These are phyloP conservation scores for Cryptococcus sp. DNA, from an alignment of 1,284 basidiomycete genomes.

Conservation along the genomic window DNA sequence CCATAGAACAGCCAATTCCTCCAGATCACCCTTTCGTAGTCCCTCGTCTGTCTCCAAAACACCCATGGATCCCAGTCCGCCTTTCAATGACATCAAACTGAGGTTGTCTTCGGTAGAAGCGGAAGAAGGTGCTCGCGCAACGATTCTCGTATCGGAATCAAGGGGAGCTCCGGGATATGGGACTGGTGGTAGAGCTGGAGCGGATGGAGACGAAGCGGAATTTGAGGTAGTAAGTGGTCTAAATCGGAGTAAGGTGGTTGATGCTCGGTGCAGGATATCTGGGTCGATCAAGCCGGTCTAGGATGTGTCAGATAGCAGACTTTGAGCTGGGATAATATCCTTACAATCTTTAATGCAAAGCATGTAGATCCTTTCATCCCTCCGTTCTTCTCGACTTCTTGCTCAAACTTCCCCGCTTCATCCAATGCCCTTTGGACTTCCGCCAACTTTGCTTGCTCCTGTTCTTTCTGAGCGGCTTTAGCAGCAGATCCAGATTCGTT, in stretches of 20 bases:
- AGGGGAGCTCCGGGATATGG: conserved; percentile 63
- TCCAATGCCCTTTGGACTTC: conserved; percentile 72
- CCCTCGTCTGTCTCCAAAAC: conserved; percentile 37
- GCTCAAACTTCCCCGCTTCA: conserved; percentile 73
- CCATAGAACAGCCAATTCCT: conserved; percentile 59
- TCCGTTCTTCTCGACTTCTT: conserved; percentile 37
- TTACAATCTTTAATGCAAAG: conserved; percentile 75
- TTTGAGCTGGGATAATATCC: conserved; percentile 19
- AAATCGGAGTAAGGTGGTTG: conserved; percentile 43
- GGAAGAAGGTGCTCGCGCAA: conserved; percentile 14
- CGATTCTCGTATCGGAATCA: conserved; percentile 27
- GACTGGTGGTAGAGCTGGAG: conserved; percentile 38
- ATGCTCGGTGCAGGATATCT: conserved; percentile 42
- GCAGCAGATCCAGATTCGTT: conserved; percentile 34
- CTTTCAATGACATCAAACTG: conserved; percentile 23
- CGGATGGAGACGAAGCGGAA: conserved; percentile 16
- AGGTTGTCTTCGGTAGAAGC: not conserved
- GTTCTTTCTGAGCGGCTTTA: conserved; percentile 29
- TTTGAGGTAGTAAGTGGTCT: conserved; percentile 26
- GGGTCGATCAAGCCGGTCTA: conserved; percentile 47
- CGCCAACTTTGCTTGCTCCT: conserved; percentile 57
- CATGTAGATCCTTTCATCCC: conserved; percentile 58
- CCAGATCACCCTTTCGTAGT: conserved; percentile 53
- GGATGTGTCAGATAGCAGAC: not conserved
- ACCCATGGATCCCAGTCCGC: conserved; percentile 19